Evolutionary conservation across 2,329 filamentous ascomycete genomes (phyloP), one percentile per base, ranked within the genome.

Genomic region (Talaromyces piceae): DNA sequence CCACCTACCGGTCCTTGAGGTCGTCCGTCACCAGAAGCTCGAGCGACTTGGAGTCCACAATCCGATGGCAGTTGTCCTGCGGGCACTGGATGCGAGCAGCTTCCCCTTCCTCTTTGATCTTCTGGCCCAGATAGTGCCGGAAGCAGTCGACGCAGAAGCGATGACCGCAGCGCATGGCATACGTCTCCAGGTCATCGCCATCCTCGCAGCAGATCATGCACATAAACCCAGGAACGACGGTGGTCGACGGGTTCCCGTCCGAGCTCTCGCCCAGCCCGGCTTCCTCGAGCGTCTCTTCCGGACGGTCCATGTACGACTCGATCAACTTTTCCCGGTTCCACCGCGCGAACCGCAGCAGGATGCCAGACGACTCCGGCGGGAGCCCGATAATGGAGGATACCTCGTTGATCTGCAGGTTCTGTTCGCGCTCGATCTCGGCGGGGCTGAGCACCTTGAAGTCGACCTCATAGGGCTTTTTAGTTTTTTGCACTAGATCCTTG

Each of bases 151-250:
- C 83, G 61, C 93, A 98, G 68, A 93, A 98, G 47, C 93, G 81
- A 68, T 98, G 93, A 1, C 85, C 88, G 67, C 93, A 98, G 64
- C 88, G 95, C 81, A 98, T 88, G 23, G 91, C 89, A 70, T 96
- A 97, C 2, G 88, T 90, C 66, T 88, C 69, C 18, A 96, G 72
- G 1, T 80, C 83, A 0, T 82, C 77, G 18, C 80, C 86, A 58
- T 98, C 93, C 63, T 97, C 91, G 68, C 87, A 97, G 73, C 93
- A 98, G 57, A 98, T 98, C 55, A 95, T 90, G 71, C 93, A 98
- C 61, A 81, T 77, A 67, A 98, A 98, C 7, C 84, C 89, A 12
- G 81, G 77, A 16, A 91, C 73, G 13, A 77, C 73, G 65, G 91
- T 81, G 3, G 94, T 78, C 62, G 81, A 84, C 2, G 88, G 86